Evolutionary conservation across 2,329 filamentous ascomycete genomes (phyloP).

Genomic region (Colletotrichum lini): DNA sequence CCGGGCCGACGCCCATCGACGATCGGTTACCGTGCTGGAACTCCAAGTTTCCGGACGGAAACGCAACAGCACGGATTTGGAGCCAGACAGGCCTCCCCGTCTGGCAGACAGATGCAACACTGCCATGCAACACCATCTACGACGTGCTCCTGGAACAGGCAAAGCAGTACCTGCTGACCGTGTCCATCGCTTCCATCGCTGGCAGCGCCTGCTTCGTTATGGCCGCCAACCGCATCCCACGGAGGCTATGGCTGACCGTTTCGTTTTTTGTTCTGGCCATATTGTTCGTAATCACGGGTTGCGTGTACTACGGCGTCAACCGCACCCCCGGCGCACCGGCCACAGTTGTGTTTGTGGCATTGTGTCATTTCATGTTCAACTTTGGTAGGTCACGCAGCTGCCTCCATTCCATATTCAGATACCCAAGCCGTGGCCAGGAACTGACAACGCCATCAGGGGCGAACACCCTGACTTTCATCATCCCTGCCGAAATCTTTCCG

Average conservation of each 20-base stretch:
- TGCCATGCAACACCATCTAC: slow-evolving; percentile 67
- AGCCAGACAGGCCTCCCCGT: slow-evolving; percentile 55
- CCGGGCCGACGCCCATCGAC: slow-evolving; percentile 51
- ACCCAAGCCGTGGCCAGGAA: background rate
- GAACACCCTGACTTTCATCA: slow-evolving; percentile 75
- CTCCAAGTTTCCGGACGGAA: slow-evolving; percentile 58
- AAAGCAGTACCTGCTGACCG: slow-evolving; percentile 67
- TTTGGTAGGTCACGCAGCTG: slow-evolving; percentile 57
- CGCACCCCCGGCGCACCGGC: slow-evolving; percentile 58
- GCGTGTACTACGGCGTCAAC: slow-evolving; percentile 64
- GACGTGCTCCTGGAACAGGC: slow-evolving; percentile 66
- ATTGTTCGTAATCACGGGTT: slow-evolving; percentile 64
- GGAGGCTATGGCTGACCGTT: slow-evolving; percentile 64
- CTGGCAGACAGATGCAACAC: slow-evolving; percentile 65
- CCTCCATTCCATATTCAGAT: background rate
- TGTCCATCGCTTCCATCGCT: slow-evolving; percentile 65
- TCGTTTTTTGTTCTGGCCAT: slow-evolving; percentile 63
- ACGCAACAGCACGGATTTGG: slow-evolving; percentile 62
- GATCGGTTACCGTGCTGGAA: slow-evolving; percentile 62
- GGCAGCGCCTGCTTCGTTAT: slow-evolving; percentile 65
- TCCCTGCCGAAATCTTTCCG: slow-evolving; percentile 76
- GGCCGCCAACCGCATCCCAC: slow-evolving; percentile 62
- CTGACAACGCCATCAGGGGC: slow-evolving; percentile 58
- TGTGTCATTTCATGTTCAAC: slow-evolving; percentile 70
- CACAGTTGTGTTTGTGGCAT: slow-evolving; percentile 65